Conservation (phyloP, 2,329 filamentous ascomycete genomes). For the Monascus ruber region DNA sequence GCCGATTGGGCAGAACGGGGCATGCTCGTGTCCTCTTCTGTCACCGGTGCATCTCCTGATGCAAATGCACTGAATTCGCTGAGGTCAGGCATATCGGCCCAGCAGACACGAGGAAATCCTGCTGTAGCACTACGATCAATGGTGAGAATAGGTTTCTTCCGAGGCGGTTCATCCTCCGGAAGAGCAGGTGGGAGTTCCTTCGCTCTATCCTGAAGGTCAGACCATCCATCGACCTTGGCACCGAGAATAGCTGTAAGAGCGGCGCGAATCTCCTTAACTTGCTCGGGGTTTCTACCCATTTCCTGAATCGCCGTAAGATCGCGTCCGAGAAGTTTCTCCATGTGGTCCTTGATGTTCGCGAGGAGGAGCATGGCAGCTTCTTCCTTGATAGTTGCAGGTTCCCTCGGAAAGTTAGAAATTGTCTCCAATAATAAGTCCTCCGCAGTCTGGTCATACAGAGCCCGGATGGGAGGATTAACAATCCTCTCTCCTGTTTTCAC, state of each 20-base stretch:
- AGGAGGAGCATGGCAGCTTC: slow-evolving; percentile 37
- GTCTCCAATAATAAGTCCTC: slow-evolving; percentile 33
- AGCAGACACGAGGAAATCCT: slow-evolving; percentile 30
- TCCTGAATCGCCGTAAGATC: slow-evolving; percentile 34
- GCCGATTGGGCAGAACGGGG: slow-evolving; percentile 37
- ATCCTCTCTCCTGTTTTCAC: slow-evolving; percentile 33
- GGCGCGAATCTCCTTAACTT: slow-evolving; percentile 34
- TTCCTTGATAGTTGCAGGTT: slow-evolving; percentile 34
- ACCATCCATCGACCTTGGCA: slow-evolving; percentile 35
- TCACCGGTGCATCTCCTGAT: slow-evolving; percentile 27
- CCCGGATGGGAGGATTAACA: slow-evolving; percentile 30
- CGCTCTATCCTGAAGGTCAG: slow-evolving; percentile 29
- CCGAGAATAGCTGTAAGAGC: slow-evolving; percentile 33
- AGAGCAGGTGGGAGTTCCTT: slow-evolving; percentile 24
- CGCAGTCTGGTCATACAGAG: slow-evolving; percentile 32
- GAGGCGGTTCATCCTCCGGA: slow-evolving; percentile 24
- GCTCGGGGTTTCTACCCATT: slow-evolving; percentile 35
- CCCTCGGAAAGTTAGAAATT: slow-evolving; percentile 32
- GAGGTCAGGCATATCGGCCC: slow-evolving; percentile 34
- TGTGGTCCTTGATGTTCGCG: slow-evolving; percentile 38
- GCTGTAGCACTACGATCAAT: slow-evolving; percentile 30
- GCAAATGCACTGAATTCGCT: slow-evolving; percentile 29
- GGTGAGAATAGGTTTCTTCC: slow-evolving; percentile 31
- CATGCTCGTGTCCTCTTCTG: slow-evolving; percentile 36
- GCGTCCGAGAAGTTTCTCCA: slow-evolving; percentile 35